Evolutionary conservation across 345 rosid genomes (phyloP), one percentile per base, ranked within the genome.

Genomic region (Eutrema japonicum): DNA sequence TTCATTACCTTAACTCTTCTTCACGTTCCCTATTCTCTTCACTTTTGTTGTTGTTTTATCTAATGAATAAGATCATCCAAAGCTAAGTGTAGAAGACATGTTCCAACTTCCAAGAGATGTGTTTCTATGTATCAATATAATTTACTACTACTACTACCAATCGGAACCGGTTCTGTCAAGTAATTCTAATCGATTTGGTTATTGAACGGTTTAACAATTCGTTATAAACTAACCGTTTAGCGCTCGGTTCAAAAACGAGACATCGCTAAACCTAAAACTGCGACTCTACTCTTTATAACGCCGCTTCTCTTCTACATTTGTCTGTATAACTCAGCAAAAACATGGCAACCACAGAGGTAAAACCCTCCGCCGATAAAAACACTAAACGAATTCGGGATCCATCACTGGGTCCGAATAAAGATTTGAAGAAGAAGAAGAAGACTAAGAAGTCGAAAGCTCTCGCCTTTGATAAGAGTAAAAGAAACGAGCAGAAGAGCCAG

Each of bases 351-450:
- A 38, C 60, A 12, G 66, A 70, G 66, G 22, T 62, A 5, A 76
- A 77, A 70, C 66, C 67, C 76, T 70, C 61, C 33, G 3, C 68
- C 40, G 3, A 11, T 8, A 62, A 14, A 77, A 80, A 41, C 71
- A 71, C 78, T 80, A 74, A 71, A 42, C 2, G 10, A 14, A 10
- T 0, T 0, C 49, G 38, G 6, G 72, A 76, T 2, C 64, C 51
- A 49, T 66, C 74, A 8, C 64, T 75, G 4, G 70, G 30, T 56
- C 82, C 72, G 10, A 80, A 78, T 54, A 63, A 61, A 40, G 45
- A 50, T 67, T 59, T 71, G 42, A 75, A 67, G 68, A 74, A 48
- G 70, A 71, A 61, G 55, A 74, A 62, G 55, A 74, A 57, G 68
- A 46, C 22, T 29, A 76, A 73, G 55, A 72, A 60, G 66, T 29